phyloP scores from a whole-genome alignment of 306 rosid species.

The Herpetospermum pedunculosum region DNA sequence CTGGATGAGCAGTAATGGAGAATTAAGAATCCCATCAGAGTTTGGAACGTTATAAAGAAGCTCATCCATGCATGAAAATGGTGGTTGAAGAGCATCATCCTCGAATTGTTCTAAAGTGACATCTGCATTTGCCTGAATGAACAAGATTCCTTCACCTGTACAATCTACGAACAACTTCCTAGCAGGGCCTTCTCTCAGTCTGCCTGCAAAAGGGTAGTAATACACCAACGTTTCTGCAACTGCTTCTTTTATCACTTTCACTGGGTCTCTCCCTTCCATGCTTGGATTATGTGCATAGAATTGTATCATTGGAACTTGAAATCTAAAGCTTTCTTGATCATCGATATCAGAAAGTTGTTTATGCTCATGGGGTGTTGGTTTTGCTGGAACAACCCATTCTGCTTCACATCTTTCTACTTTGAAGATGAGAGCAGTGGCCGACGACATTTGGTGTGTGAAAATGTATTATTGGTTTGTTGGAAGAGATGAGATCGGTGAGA shows the following conservation, averaged over 20 bases:
- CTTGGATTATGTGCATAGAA: neutral
- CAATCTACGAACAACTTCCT: slow-evolving; percentile 14
- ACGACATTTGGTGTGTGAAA: no score
- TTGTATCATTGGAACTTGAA: fast-evolving
- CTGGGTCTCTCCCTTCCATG: neutral
- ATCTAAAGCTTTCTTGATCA: neutral
- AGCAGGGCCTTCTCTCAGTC: neutral
- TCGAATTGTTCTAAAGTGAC: neutral
- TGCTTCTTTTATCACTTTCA: neutral
- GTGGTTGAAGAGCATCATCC: neutral
- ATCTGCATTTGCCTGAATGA: slow-evolving; percentile 9
- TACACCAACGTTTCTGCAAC: neutral
- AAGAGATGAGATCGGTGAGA: no score
- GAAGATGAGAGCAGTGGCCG: no score
- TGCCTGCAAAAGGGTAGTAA: neutral
- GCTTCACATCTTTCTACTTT: neutral
- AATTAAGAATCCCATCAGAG: neutral
- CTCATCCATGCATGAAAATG: slow-evolving; percentile 10
- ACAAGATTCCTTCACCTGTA: slow-evolving; percentile 16
- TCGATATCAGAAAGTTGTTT: neutral
- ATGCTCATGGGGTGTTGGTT: neutral
- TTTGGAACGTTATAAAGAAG: slow-evolving; percentile 5
- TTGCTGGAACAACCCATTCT: slow-evolving; percentile 13
- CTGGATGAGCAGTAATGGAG: slow-evolving; percentile 14
- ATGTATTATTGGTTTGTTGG: no score